phyloP scores from a whole-genome alignment of 2,329 filamentous ascomycete species.

The Apiospora rasikravindrae region DNA sequence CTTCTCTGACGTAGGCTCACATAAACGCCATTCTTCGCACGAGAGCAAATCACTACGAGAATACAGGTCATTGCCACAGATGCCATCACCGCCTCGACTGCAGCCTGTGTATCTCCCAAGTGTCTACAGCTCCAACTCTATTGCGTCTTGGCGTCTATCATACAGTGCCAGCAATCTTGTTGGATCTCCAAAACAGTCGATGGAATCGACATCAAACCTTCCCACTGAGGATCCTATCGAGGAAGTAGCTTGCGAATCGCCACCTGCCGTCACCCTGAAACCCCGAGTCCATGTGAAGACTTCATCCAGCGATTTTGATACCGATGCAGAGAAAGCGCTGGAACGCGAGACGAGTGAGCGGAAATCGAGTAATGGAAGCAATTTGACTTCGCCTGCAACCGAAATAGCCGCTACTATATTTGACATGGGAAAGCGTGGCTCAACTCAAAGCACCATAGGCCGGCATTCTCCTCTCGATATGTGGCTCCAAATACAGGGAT shows the following conservation, averaged over 20 bases:
- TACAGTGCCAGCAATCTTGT: conserved; percentile 34
- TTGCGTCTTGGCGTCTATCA: conserved; percentile 37
- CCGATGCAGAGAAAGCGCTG: background rate
- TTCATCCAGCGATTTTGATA: background rate
- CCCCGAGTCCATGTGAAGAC: background rate
- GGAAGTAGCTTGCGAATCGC: background rate
- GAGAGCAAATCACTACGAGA: conserved; percentile 7
- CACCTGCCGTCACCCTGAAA: background rate
- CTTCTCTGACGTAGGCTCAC: background rate
- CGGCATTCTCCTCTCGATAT: conserved; percentile 36
- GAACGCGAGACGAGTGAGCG: background rate
- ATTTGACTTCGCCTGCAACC: background rate
- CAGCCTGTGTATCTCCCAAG: conserved; percentile 30
- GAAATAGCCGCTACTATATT: background rate
- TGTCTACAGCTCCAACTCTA: conserved; percentile 32
- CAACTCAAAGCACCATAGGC: conserved; percentile 18
- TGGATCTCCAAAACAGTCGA: conserved; percentile 28
- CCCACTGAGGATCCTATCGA: conserved; percentile 22
- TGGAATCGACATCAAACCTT: conserved; percentile 24
- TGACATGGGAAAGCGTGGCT: background rate
- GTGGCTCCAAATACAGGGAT: conserved; percentile 37
- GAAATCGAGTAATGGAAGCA: background rate
- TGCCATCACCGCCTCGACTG: conserved; percentile 32
- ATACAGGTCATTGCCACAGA: conserved; percentile 24
- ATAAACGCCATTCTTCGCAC: background rate